Conservation (phyloP, 2,329 filamentous ascomycete species). For the Didymella segeticola region DNA sequence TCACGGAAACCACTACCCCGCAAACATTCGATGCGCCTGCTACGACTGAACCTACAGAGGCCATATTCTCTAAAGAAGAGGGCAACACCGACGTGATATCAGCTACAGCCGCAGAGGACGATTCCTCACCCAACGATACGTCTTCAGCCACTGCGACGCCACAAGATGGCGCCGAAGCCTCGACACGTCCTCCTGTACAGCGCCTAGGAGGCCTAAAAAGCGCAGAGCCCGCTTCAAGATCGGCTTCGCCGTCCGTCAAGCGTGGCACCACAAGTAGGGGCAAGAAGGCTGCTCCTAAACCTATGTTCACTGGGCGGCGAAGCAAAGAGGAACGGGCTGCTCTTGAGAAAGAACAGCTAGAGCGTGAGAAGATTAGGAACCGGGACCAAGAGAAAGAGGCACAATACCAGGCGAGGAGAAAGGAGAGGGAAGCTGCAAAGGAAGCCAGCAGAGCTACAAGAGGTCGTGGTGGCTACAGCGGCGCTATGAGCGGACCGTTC, state of each 20-base stretch:
- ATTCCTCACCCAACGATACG: conserved; percentile 22
- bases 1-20: conserved; percentile 23
- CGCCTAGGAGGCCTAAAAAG: conserved; percentile 40
- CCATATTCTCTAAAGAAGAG: conserved; percentile 31
- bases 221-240: conserved; percentile 37
- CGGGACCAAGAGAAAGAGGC: conserved; percentile 39
- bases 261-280: conserved; percentile 35
- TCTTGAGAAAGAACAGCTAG: conserved; percentile 49
- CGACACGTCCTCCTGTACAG: conserved; percentile 31
- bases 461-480: conserved; percentile 53
- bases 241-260: conserved; percentile 39
- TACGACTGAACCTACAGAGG: conserved; percentile 1
- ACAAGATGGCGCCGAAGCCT: conserved; percentile 26
- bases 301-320: conserved; percentile 53
- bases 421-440: conserved; percentile 24
- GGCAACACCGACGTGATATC: conserved; percentile 25
- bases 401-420: conserved; percentile 25
- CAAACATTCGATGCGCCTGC: conserved; percentile 20
- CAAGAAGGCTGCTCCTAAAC: conserved; percentile 43
- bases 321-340: conserved; percentile 55
- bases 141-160: conserved; percentile 22
- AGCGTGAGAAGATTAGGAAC: conserved; percentile 48
- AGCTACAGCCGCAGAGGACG: conserved; percentile 16
- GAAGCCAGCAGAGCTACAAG: conserved; percentile 36
- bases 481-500: conserved; percentile 52